Evolutionary conservation across 2,329 filamentous ascomycete genomes (phyloP).

Genomic region (Aspergillus pseudoglaucus): DNA sequence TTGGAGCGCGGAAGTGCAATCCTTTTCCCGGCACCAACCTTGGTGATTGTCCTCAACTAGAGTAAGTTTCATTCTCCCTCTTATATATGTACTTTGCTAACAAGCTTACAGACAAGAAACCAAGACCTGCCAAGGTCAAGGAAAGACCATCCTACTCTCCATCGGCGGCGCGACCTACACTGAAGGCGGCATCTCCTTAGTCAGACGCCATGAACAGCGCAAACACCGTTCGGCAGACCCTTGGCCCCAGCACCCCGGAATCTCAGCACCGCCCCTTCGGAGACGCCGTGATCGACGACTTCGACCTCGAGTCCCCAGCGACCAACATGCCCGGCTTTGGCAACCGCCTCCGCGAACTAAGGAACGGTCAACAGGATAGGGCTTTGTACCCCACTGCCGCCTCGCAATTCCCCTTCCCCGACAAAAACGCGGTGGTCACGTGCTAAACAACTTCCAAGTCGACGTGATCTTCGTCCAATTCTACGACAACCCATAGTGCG

Average conservation of each 20-base stretch:
- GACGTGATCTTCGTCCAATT: slow-evolving; percentile 61
- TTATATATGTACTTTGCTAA: slow-evolving; percentile 11
- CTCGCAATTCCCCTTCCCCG: slow-evolving; percentile 63
- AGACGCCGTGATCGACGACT: slow-evolving; percentile 60
- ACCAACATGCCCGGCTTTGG: slow-evolving; percentile 58
- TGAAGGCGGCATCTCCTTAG: slow-evolving; percentile 58
- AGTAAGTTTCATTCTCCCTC: slow-evolving; percentile 38
- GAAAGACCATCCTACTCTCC: slow-evolving; percentile 67
- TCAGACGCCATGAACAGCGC: slow-evolving; percentile 52
- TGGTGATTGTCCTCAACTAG: slow-evolving; percentile 58
- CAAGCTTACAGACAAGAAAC: slow-evolving; percentile 37
- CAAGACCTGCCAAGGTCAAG: slow-evolving; percentile 54
- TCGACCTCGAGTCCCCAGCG: slow-evolving; percentile 62
- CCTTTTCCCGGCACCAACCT: slow-evolving; percentile 52
- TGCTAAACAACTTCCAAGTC: slow-evolving; percentile 52
- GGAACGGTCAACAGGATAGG: slow-evolving; percentile 46
- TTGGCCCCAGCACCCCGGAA: slow-evolving; percentile 41
- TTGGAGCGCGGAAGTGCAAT: slow-evolving; percentile 57
- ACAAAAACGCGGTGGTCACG: slow-evolving; percentile 51
- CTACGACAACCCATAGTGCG: slow-evolving; percentile 61
- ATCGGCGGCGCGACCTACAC: slow-evolving; percentile 66
- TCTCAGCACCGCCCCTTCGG: slow-evolving; percentile 56
- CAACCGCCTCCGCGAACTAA: slow-evolving; percentile 48
- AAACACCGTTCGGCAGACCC: slow-evolving; percentile 62
- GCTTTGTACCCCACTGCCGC: slow-evolving; percentile 57